Evolutionary conservation across 306 rosid species (phyloP).

Genomic region (Chamaecrista fasciculata): DNA sequence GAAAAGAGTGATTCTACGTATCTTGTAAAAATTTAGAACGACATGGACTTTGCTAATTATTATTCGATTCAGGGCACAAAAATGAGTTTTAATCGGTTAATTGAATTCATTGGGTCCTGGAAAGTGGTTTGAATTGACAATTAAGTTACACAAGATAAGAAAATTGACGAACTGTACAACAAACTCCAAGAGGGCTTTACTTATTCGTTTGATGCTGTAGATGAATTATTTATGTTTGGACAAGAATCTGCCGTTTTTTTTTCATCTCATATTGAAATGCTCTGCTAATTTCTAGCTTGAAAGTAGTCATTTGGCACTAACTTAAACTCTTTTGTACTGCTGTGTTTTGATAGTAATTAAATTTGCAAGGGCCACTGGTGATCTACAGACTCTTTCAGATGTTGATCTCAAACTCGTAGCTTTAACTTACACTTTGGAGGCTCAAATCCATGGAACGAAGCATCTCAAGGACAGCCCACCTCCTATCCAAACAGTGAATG

Average conservation of each 20-base stretch:
- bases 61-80: not conserved
- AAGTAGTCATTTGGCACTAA: conserved; percentile 12
- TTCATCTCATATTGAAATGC: not conserved
- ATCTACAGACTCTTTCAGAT: conserved; percentile 86
- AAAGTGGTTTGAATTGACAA: not conserved
- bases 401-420: conserved; percentile 88
- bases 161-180: not conserved
- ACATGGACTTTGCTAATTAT: not conserved
- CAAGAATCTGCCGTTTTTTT: not conserved
- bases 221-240: not conserved
- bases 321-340: not conserved
- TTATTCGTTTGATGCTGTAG: not conserved
- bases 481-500: conserved; percentile 65
- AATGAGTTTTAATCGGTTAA: not conserved
- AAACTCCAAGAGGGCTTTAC: not conserved
- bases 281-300: not conserved
- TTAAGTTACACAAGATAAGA: not conserved
- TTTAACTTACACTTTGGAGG: conserved; percentile 71
- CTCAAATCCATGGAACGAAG: conserved; percentile 70
- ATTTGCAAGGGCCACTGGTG: conserved; percentile 91
- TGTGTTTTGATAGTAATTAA: conserved; percentile 54
- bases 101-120: not conserved
- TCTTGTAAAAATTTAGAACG: not conserved
- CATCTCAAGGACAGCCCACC: conserved; percentile 79
- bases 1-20: not conserved